A percentile compares a stretch with the other conserved stretches of the same genome.
phyloP scores from a whole-genome alignment of 2,329 filamentous ascomycete genomes.

The Sordariomycetes sp. region DNA sequence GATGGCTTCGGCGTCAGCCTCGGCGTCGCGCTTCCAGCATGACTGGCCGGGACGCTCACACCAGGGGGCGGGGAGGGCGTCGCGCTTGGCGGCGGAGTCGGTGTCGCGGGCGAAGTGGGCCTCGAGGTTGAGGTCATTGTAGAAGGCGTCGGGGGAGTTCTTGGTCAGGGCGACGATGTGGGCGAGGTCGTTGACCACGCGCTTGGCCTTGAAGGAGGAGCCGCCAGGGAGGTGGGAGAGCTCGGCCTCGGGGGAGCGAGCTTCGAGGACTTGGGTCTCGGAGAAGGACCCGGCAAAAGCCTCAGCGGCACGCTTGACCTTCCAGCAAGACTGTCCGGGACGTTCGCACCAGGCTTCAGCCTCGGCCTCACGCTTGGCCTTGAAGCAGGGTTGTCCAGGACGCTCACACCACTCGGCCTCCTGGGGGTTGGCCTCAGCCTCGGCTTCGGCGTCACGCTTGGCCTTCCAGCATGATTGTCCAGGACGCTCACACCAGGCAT shows the following conservation, averaged over 20 bases:
- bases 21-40: constrained; percentile 28
- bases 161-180: constrained; percentile 20
- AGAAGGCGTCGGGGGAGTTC: constrained; percentile 19
- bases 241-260: constrained; percentile 15
- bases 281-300: constrained; percentile 18
- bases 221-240: constrained; percentile 22
- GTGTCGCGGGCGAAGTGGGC: constrained; percentile 14
- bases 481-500: constrained; percentile 9
- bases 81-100: constrained; percentile 8
- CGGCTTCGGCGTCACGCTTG: constrained; percentile 11
- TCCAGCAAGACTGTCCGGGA: constrained; percentile 23
- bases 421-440: constrained; percentile 16
- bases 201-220: constrained; percentile 26
- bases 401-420: constrained; percentile 11
- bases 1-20: constrained; percentile 14
- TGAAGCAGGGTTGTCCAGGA: constrained; percentile 14
- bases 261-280: constrained; percentile 12
- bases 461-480: constrained; percentile 22
- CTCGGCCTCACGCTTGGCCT: constrained; percentile 10
- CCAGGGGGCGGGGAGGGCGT: constrained; percentile 11
- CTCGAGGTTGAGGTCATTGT: constrained; percentile 18
- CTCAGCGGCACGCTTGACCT: constrained; percentile 28
- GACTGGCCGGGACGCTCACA: constrained; percentile 18
- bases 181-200: constrained; percentile 28
- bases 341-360: constrained; percentile 14